Evolutionary conservation across 148 eudicot genomes (phyloP).

Genomic region (Fagopyrum esculentum): DNA sequence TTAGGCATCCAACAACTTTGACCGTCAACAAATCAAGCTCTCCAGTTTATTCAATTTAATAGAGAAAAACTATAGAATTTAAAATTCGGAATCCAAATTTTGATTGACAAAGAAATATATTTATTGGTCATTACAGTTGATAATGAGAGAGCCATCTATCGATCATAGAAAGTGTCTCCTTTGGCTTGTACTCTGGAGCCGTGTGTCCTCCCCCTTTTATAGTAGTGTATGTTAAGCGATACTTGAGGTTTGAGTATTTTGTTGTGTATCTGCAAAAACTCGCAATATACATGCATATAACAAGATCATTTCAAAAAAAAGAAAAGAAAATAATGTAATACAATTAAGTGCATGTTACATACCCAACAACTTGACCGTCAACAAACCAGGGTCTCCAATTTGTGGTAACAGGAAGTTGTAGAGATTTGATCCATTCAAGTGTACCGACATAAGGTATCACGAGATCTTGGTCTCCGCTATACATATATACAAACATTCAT

Average conservation of each 20-base stretch:
- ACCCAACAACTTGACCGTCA: slow-evolving; percentile 29
- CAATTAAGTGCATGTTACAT: background rate
- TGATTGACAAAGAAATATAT: no score
- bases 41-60: slow-evolving; percentile 14
- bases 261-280: slow-evolving; percentile 22
- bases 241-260: slow-evolving; percentile 20
- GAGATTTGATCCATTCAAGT: slow-evolving; percentile 24
- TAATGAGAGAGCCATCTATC: slow-evolving; percentile 33
- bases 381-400: slow-evolving; percentile 34
- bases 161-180: slow-evolving; percentile 32
- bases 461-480: slow-evolving; percentile 27
- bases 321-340: no score
- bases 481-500: background rate
- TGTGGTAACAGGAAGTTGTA: slow-evolving; percentile 9
- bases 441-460: slow-evolving; percentile 23
- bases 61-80: no score
- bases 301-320: no score
- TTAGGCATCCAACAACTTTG: slow-evolving; percentile 27
- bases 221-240: slow-evolving; percentile 32
- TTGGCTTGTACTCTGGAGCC: slow-evolving; percentile 44
- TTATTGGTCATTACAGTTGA: slow-evolving; percentile 15
- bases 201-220: slow-evolving; percentile 55
- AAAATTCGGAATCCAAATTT: no score
- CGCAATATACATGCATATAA: no score
- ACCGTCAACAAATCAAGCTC: slow-evolving; percentile 26